Conservation (phyloP, 495 filamentous ascomycete species). For the Talaromyces adpressus region DNA sequence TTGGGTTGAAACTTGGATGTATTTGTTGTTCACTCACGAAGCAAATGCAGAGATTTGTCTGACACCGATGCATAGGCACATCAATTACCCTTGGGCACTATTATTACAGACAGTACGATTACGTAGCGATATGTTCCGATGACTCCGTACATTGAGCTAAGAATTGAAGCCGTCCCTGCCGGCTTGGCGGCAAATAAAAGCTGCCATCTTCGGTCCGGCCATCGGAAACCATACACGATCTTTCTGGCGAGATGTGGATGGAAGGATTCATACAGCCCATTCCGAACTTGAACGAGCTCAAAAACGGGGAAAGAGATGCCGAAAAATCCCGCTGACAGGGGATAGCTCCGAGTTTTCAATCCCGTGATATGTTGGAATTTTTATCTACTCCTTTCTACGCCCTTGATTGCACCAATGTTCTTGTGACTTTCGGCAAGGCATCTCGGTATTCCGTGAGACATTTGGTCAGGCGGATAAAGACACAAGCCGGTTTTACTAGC, state of each 20-base stretch:
- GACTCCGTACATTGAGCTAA: neutral
- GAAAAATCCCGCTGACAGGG: neutral
- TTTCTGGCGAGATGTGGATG: neutral
- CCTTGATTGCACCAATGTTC: neutral
- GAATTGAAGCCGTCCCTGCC: neutral
- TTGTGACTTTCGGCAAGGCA: neutral
- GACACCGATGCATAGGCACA: neutral
- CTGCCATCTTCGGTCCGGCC: neutral
- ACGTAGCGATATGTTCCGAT: neutral
- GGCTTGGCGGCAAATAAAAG: neutral
- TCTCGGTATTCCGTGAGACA: neutral
- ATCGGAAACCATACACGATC: neutral
- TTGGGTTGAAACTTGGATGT: neutral
- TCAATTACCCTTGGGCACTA: neutral
- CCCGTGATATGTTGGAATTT: neutral
- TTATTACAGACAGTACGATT: neutral
- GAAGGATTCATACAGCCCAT: neutral
- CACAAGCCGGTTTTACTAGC: neutral
- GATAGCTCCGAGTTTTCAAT: neutral
- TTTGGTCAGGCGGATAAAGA: neutral
- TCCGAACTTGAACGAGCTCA: neutral
- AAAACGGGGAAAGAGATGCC: neutral
- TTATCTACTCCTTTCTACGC: neutral
- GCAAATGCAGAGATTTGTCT: neutral
- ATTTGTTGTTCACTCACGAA: neutral